Evolutionary conservation across 2,329 filamentous ascomycete species (phyloP).

Genomic region (Calycina marina): DNA sequence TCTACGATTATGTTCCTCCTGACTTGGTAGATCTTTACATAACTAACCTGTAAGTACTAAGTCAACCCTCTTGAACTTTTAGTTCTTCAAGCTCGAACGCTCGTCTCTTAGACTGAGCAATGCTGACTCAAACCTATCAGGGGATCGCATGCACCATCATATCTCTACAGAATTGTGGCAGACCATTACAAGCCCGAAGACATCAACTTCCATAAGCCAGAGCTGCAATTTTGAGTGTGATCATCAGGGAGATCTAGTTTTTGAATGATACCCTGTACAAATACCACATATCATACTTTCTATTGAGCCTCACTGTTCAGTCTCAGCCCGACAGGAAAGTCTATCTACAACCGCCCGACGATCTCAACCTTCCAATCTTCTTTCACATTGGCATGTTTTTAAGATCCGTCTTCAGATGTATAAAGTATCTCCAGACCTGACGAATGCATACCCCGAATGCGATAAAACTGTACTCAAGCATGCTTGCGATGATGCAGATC

Average conservation of each 20-base stretch:
- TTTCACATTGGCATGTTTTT: too few relatives aligned
- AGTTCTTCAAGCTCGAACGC: too few relatives aligned
- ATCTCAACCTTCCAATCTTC: too few relatives aligned
- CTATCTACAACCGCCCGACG: too few relatives aligned
- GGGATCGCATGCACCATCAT: conserved; percentile 54
- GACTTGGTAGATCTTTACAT: conserved; percentile 70
- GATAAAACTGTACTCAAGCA: too few relatives aligned
- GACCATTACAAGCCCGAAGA: conserved; percentile 67
- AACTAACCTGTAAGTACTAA: conserved; percentile 65
- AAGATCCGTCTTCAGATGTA: too few relatives aligned
- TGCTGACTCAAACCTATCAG: conserved; percentile 25
- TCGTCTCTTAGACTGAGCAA: too few relatives aligned
- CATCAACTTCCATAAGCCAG: conserved; percentile 39
- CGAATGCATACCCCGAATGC: too few relatives aligned
- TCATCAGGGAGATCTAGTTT: not conserved
- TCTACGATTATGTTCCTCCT: conserved; percentile 70
- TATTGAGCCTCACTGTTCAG: not conserved
- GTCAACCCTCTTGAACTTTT: too few relatives aligned
- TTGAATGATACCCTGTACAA: not conserved
- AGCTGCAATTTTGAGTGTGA: conserved; percentile 17
- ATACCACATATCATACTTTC: not conserved
- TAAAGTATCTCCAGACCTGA: too few relatives aligned
- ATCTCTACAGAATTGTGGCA: conserved; percentile 57
- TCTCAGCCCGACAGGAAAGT: too few relatives aligned
- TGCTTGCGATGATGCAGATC: too few relatives aligned